These are phyloP conservation scores for Aspergillus taichungensis DNA, from an alignment of 495 filamentous ascomycete genomes.

Conservation along the genomic window DNA sequence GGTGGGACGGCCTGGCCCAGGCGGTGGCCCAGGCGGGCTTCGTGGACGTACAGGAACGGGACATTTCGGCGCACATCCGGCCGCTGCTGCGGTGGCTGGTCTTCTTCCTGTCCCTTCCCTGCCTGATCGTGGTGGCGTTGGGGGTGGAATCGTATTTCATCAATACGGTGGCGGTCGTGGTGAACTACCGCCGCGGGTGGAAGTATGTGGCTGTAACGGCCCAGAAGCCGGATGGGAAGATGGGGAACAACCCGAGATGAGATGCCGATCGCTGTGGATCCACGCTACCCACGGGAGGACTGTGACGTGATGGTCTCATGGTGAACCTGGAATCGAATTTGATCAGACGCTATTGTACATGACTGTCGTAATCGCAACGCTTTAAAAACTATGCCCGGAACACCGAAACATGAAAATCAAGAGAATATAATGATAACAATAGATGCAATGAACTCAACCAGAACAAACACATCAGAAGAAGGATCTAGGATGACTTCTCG, in stretches of 20 bases:
- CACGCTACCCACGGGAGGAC: no score
- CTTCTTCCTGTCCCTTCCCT: slow-evolving; percentile 38
- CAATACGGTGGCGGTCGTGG: slow-evolving; percentile 37
- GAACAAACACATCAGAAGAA: background rate
- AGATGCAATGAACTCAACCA: background rate
- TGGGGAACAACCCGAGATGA: background rate
- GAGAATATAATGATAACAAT: background rate
- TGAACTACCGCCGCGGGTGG: slow-evolving; percentile 23
- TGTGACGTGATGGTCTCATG: no score
- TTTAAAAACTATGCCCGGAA: no score
- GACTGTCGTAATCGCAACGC: no score
- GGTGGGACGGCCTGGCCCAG: slow-evolving; percentile 7
- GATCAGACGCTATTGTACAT: no score
- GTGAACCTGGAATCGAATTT: no score
- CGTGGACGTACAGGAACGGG: slow-evolving; percentile 32
- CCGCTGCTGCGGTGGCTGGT: slow-evolving; percentile 43
- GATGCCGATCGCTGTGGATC: no score
- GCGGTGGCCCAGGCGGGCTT: slow-evolving; percentile 42
- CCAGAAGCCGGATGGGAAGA: slow-evolving; percentile 13
- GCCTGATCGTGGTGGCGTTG: slow-evolving; percentile 34
- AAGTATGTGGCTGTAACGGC: slow-evolving; percentile 30
- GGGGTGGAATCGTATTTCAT: slow-evolving; percentile 33
- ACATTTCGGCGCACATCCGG: slow-evolving; percentile 37
- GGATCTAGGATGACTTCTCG: slow-evolving; percentile 5
- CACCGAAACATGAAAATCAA: background rate